phyloP scores from a whole-genome alignment of 2,329 filamentous ascomycete species.

The Trichophaea hybrida region DNA sequence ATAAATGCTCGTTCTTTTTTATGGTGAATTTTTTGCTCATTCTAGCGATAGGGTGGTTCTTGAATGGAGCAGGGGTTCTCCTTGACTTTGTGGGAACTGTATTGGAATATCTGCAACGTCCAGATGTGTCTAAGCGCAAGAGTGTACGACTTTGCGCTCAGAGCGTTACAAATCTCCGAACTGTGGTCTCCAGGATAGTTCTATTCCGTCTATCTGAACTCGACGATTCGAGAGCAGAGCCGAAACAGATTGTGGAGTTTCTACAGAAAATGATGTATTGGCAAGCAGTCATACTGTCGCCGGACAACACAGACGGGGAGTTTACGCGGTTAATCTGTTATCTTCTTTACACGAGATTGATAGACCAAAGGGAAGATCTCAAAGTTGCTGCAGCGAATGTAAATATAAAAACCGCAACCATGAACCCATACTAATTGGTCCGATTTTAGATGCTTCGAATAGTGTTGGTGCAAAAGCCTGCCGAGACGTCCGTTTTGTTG shows the following conservation, averaged over 20 bases:
- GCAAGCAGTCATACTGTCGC: constrained; percentile 78
- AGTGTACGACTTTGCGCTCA: constrained; percentile 83
- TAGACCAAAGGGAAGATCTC: constrained; percentile 52
- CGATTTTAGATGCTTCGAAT: constrained; percentile 56
- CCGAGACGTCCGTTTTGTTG: constrained; percentile 61
- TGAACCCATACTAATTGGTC: background rate
- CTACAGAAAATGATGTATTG: constrained; percentile 84
- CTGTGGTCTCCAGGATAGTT: constrained; percentile 63
- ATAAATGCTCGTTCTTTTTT: background rate
- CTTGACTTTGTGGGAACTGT: constrained; percentile 76
- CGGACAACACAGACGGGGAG: constrained; percentile 63
- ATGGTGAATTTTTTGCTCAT: background rate
- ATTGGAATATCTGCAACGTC: constrained; percentile 75
- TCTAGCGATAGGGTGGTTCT: constrained; percentile 53
- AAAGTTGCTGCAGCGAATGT: constrained; percentile 59
- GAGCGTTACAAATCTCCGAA: constrained; percentile 60
- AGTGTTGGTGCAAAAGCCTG: constrained; percentile 80
- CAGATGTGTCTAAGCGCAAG: constrained; percentile 67
- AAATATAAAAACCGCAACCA: constrained; percentile 2
- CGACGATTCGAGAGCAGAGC: constrained; percentile 48
- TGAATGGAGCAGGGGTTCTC: constrained; percentile 68
- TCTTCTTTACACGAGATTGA: constrained; percentile 76
- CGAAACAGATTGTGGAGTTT: constrained; percentile 50
- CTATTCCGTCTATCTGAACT: constrained; percentile 72
- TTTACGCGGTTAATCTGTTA: constrained; percentile 81